Evolutionary conservation across 2,329 filamentous ascomycete genomes (phyloP).

Genomic region (Pezicula neosporulosa): DNA sequence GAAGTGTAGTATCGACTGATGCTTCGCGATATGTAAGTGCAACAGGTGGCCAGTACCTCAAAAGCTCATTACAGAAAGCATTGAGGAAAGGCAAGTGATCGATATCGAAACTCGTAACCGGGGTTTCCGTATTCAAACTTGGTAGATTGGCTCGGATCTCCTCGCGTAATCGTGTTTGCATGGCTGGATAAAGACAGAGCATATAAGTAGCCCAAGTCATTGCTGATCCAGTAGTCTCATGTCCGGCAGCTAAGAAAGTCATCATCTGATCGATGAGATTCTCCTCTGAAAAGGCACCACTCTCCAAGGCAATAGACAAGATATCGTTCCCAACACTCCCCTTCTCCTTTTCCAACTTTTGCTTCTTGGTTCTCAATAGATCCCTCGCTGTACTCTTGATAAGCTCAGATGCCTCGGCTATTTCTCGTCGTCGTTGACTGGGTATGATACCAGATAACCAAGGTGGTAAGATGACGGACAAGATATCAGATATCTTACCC

Average conservation of each 20-base stretch:
- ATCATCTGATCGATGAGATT: slow-evolving; percentile 79
- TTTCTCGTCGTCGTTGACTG: slow-evolving; percentile 59
- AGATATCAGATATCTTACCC: slow-evolving; percentile 49
- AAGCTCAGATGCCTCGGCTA: slow-evolving; percentile 47
- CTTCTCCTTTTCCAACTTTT: slow-evolving; percentile 42
- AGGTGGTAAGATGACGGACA: slow-evolving; percentile 55
- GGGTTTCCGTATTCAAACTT: slow-evolving; percentile 20
- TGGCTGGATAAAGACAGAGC: slow-evolving; percentile 56
- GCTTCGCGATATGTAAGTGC: slow-evolving; percentile 64
- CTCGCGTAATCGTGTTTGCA: slow-evolving; percentile 60
- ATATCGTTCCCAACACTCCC: slow-evolving; percentile 59
- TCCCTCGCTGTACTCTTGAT: slow-evolving; percentile 46
- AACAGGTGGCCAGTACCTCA: slow-evolving; percentile 68
- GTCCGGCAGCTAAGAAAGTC: slow-evolving; percentile 78
- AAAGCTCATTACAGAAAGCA: slow-evolving; percentile 70
- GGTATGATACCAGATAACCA: slow-evolving; percentile 61
- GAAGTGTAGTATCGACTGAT: slow-evolving; percentile 57
- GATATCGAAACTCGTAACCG: slow-evolving; percentile 51
- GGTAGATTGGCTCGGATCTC: slow-evolving; percentile 44
- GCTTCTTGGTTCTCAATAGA: slow-evolving; percentile 67
- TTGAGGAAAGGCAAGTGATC: slow-evolving; percentile 73
- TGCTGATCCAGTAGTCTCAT: slow-evolving; percentile 71
- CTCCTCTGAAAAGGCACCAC: slow-evolving; percentile 69
- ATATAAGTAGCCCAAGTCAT: slow-evolving; percentile 67
- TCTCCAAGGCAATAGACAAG: slow-evolving; percentile 73